Evolutionary conservation across 192 early-diverging fungal species (phyloP).

Genomic region (Phlyctochytrium bullatum): DNA sequence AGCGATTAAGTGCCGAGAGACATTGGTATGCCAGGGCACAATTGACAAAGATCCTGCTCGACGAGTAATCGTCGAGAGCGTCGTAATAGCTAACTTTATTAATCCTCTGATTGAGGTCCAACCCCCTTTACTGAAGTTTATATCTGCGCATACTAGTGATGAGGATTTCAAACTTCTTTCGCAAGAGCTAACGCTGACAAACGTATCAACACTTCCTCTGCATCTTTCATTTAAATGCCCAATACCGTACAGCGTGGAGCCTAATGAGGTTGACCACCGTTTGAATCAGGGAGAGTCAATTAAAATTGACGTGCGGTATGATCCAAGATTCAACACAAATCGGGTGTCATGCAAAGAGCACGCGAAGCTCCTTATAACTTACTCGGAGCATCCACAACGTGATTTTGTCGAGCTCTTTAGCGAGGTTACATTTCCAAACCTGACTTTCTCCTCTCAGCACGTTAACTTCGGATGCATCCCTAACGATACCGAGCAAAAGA

Average conservation of each 20-base stretch:
- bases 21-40: slow-evolving; percentile 44
- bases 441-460: slow-evolving; percentile 30
- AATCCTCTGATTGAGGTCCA: slow-evolving; percentile 46
- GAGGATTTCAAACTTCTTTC: slow-evolving; percentile 37
- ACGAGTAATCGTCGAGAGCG: slow-evolving; percentile 31
- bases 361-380: slow-evolving; percentile 46
- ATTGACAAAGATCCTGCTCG: slow-evolving; percentile 57
- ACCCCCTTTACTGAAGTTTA: slow-evolving; percentile 45
- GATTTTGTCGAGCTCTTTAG: slow-evolving; percentile 50
- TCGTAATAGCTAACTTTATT: slow-evolving; percentile 55
- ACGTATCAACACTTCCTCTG: slow-evolving; percentile 48
- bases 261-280: slow-evolving; percentile 12
- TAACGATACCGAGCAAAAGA: slow-evolving; percentile 42
- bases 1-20: slow-evolving; percentile 38
- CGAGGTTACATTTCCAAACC: slow-evolving; percentile 54
- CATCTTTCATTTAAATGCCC: slow-evolving; percentile 46
- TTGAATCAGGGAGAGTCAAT: slow-evolving; percentile 36
- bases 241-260: slow-evolving; percentile 35
- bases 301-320: slow-evolving; percentile 33
- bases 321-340: slow-evolving; percentile 45
- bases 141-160: slow-evolving; percentile 43
- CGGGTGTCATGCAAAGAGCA: slow-evolving; percentile 47
- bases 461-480: slow-evolving; percentile 52
- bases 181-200: slow-evolving; percentile 38
- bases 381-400: slow-evolving; percentile 56